Conservation (phyloP, 345 rosid genomes). For the Luvunga scandens region DNA sequence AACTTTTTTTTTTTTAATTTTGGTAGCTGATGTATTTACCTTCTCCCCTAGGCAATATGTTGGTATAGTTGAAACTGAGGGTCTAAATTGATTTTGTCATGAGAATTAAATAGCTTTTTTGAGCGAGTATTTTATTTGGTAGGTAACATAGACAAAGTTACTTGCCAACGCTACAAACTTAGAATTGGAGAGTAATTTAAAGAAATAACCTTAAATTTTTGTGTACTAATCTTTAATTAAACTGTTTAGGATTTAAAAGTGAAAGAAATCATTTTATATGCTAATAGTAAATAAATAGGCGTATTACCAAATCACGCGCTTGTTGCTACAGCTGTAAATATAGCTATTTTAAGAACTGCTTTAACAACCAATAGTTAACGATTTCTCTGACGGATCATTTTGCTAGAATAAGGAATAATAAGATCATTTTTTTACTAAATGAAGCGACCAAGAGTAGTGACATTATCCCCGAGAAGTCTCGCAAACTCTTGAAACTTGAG, state of each 20-base stretch:
- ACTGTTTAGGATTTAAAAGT: constrained; percentile 13
- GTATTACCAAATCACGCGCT: neutral
- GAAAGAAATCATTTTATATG: constrained; percentile 10
- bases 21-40: too few relatives aligned
- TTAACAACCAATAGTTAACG: neutral
- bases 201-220: neutral
- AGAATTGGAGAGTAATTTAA: constrained; percentile 2
- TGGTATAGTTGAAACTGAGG: too few relatives aligned
- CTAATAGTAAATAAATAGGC: neutral
- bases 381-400: neutral
- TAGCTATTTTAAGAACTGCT: neutral
- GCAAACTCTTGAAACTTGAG: constrained; percentile 3
- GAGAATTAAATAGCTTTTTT: too few relatives aligned
- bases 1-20: too few relatives aligned
- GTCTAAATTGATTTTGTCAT: too few relatives aligned
- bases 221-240: neutral
- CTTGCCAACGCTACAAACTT: neutral
- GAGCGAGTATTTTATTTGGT: too few relatives aligned
- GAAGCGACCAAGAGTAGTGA: neutral
- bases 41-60: too few relatives aligned
- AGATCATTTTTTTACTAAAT: neutral
- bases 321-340: neutral
- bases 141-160: too few relatives aligned
- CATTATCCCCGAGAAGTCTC: neutral
- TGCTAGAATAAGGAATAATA: neutral